Evolutionary conservation across 352 stramenopile genomes (phyloP).

Genomic region (Pythium dissotocum): DNA sequence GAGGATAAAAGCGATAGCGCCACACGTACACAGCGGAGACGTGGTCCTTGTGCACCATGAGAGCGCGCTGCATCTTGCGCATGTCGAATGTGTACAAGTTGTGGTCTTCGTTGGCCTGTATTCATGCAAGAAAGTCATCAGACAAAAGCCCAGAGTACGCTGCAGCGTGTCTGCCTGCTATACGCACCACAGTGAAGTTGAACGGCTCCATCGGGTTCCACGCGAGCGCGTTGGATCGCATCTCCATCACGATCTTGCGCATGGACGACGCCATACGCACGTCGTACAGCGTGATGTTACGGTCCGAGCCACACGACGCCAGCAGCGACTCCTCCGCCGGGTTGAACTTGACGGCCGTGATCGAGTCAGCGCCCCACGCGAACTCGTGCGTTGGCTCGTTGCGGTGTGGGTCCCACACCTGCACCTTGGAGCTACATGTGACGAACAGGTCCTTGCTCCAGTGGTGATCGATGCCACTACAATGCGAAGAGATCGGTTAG

Average conservation of each 20-base stretch:
- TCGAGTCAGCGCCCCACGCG: conserved; percentile 94
- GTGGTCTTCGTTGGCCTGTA: conserved; percentile 97
- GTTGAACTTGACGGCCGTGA: conserved; percentile 95
- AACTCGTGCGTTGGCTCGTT: conserved; percentile 93
- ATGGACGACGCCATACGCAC: conserved; percentile 90
- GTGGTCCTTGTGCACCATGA: conserved; percentile 99
- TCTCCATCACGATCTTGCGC: conserved; percentile 96
- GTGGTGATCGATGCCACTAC: conserved; percentile 97
- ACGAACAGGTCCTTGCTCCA: conserved; percentile 93
- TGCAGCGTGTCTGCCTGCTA: too few species aligned
- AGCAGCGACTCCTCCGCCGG: conserved; percentile 95
- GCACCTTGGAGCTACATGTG: conserved; percentile 92
- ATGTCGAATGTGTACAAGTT: conserved; percentile 99
- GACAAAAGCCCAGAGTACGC: neutral
- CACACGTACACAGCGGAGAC: conserved; percentile 93
- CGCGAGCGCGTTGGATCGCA: conserved; percentile 97
- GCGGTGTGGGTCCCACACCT: conserved; percentile 95
- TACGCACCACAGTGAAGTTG: conserved; percentile 95
- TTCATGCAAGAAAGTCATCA: conserved; percentile 10
- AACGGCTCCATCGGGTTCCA: conserved; percentile 99
- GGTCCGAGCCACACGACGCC: conserved; percentile 94
- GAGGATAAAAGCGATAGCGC: neutral
- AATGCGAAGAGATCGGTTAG: conserved; percentile 19
- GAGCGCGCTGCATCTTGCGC: conserved; percentile 92
- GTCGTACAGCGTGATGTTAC: conserved; percentile 93